Conservation (phyloP, 345 rosid genomes). For the Camelina neglecta region DNA sequence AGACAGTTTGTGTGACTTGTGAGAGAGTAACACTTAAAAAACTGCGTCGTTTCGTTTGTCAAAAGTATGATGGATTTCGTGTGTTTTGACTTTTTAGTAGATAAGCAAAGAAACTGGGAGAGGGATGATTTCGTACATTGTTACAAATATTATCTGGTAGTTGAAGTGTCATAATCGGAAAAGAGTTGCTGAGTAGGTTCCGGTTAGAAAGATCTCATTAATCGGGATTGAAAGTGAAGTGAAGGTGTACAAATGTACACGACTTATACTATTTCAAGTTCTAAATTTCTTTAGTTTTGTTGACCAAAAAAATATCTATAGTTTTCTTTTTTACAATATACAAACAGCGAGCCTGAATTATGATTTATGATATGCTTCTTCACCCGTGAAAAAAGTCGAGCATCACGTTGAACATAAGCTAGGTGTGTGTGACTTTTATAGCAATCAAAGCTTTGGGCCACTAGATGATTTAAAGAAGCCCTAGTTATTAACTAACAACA, state of each 20-base stretch:
- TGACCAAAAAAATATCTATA: neutral
- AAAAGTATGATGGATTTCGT: neutral
- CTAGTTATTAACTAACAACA: neutral
- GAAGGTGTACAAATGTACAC: too few relatives aligned
- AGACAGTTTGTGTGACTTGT: neutral
- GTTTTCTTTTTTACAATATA: neutral
- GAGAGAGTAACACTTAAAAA: neutral
- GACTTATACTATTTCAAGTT: too few relatives aligned
- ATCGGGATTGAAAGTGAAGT: slow-evolving; percentile 6
- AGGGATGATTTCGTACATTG: slow-evolving; percentile 18
- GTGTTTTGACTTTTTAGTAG: neutral
- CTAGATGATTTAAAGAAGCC: too few relatives aligned
- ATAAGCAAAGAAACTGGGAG: slow-evolving; percentile 3
- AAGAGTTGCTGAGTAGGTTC: slow-evolving; percentile 45
- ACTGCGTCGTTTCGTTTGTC: slow-evolving; percentile 22
- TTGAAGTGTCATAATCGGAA: slow-evolving; percentile 33
- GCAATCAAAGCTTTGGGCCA: neutral
- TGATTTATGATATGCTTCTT: neutral
- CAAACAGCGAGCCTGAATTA: neutral
- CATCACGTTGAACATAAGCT: neutral
- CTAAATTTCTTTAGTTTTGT: neutral
- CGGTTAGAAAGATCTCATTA: slow-evolving; percentile 39
- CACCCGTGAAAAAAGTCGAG: slow-evolving; percentile 11
- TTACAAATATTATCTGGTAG: neutral
- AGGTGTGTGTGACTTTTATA: neutral